Percentiles rank a stretch among this genome's conserved stretches.
phyloP scores from a whole-genome alignment of 2,329 filamentous ascomycete genomes.

The Nothomitra cinnamomea region DNA sequence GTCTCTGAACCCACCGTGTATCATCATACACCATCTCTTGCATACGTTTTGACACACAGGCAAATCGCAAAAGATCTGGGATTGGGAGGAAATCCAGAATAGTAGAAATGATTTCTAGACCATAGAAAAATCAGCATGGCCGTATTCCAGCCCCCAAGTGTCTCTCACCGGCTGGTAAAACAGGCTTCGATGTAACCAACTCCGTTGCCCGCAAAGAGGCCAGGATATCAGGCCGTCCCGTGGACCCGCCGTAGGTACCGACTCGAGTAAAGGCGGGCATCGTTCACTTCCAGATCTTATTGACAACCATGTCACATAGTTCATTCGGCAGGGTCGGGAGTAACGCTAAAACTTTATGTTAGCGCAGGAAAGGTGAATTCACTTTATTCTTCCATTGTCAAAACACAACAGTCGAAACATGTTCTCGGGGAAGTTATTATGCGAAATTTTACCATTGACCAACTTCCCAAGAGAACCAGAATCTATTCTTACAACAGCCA shows the following conservation, averaged over 20 bases:
- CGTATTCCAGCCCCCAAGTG: neutral
- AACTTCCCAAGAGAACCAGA: too few species aligned
- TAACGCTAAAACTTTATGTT: too few species aligned
- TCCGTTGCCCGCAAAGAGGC: constrained; percentile 67
- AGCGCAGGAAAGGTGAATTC: too few species aligned
- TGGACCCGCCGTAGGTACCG: neutral
- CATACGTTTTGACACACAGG: constrained; percentile 68
- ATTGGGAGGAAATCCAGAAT: constrained; percentile 84
- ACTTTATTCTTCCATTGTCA: too few species aligned
- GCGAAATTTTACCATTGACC: too few species aligned
- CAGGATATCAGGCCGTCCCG: constrained; percentile 11
- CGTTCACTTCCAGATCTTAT: neutral
- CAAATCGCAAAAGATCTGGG: constrained; percentile 69
- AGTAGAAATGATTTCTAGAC: constrained; percentile 62
- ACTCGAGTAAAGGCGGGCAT: neutral
- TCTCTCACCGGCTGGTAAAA: constrained; percentile 59
- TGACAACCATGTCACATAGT: neutral
- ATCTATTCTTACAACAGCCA: too few species aligned
- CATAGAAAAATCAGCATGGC: neutral
- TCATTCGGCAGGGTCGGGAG: too few species aligned
- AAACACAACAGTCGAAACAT: too few species aligned
- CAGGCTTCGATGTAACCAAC: constrained; percentile 61
- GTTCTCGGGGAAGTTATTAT: too few species aligned
- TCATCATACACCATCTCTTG: constrained; percentile 99
- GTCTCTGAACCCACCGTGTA: constrained; percentile 74